Base-by-base conservation (phyloP, 2,329 filamentous ascomycete genomes). In the Aotearoamyces nothofagi region DNA sequence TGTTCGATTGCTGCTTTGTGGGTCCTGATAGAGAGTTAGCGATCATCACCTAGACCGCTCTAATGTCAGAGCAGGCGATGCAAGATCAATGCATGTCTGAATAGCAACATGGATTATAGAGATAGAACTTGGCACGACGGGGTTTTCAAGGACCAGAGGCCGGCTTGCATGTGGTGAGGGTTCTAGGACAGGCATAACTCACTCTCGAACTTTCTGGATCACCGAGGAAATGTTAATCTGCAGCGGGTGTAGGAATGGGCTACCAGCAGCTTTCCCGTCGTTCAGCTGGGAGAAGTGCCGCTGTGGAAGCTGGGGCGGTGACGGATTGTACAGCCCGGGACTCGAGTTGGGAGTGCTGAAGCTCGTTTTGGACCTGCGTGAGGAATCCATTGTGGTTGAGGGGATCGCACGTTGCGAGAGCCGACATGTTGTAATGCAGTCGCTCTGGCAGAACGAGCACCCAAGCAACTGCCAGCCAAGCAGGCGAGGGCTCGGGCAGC, bases 1-100 rank as follows among this genome's bases (percentile, higher is more conserved):
- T 86, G 76, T 46, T 96, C 87, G 42, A 94, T 82, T 45, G 86
- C 76, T 30, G 82, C 86, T 38, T 86, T 83, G 55, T 93, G 81
- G 7, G 87, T 94, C 56, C 76, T 81, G 38, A 13, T 23, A 22
- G 17, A 31, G 29, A 37, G 14, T 34, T 33, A 40, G 46, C 25
- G 46, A 43, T 26, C 19, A 9, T 9, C 8, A 9, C 14, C 5
- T 3, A 17, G 11, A 28, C 9, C 12, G 12, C 12, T 17, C n/a
- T 7, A 14, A 8, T n/a, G 5, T 12, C 15, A 5, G 4, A 9
- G 14, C 14, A 13, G 7, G 19, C 9, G 3, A 19, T 14, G 9
- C 3, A 20, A 24, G n/a, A 22, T 5, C 10, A n/a, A 15, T 11
- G 27, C 17, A 24, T 4, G 15, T 28, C n/a, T 8, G n/a, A 14